Conservation (phyloP, 306 rosid species). For the Cucumis melo region DNA sequence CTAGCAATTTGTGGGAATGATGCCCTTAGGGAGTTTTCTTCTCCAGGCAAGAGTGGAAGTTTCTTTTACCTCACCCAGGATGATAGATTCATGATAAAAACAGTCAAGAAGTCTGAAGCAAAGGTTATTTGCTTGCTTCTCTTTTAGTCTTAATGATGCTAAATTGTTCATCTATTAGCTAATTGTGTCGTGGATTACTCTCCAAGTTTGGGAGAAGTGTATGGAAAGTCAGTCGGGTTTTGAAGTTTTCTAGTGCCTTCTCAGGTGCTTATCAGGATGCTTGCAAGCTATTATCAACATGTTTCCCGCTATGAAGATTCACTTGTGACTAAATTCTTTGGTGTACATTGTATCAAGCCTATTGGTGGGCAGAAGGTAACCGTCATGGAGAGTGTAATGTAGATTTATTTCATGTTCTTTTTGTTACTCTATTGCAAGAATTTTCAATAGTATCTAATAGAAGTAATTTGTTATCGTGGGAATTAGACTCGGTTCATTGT, state of each 20-base stretch:
- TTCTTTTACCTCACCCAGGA: conserved; percentile 88
- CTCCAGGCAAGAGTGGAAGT: conserved; percentile 97
- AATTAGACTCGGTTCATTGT: conserved; percentile 81
- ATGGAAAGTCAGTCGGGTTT: background rate
- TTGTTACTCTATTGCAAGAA: background rate
- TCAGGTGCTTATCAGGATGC: conserved; percentile 94
- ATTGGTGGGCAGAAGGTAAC: conserved; percentile 86
- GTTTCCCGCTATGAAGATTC: conserved; percentile 56
- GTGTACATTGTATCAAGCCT: conserved; percentile 93
- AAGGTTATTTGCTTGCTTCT: conserved; percentile 43
- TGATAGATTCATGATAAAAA: conserved; percentile 89
- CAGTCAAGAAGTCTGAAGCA: conserved; percentile 91
- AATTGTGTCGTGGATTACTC: background rate
- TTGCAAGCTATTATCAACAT: conserved; percentile 63
- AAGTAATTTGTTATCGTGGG: conserved; percentile 1
- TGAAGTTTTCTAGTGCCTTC: conserved; percentile 2
- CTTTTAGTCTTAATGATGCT: background rate
- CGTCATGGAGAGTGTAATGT: background rate
- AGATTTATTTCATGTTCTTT: background rate
- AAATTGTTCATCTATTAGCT: background rate
- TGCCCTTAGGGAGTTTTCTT: conserved; percentile 88
- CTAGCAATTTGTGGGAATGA: conserved; percentile 82
- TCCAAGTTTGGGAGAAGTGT: background rate
- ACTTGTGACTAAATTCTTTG: conserved; percentile 80
- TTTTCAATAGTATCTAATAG: background rate